Evolutionary conservation across 768 basidiomycete genomes (phyloP).

Genomic region (Pleurotus salmoneostramineus): DNA sequence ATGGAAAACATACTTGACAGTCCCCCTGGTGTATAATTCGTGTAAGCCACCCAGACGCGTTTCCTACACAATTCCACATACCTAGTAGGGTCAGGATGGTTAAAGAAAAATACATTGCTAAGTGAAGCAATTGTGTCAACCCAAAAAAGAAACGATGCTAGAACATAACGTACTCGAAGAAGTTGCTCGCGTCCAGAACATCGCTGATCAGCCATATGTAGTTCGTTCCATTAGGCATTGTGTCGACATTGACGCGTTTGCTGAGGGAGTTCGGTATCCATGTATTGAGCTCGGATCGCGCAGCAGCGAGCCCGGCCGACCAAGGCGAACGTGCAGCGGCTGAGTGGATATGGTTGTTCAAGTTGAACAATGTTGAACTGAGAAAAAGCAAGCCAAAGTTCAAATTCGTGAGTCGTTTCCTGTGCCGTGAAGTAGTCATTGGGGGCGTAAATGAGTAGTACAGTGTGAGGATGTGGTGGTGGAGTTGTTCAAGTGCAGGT

Average conservation of each 20-base stretch:
- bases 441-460: not conserved
- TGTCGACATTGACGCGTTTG: slow-evolving; percentile 24
- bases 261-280: not conserved
- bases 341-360: not conserved
- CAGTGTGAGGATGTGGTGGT: not conserved
- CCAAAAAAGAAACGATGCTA: not conserved
- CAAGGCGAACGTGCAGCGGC: not conserved
- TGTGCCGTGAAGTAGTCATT: not conserved
- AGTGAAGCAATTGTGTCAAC: slow-evolving; percentile 4
- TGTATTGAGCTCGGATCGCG: not conserved
- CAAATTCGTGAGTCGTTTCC: not conserved
- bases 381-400: not conserved
- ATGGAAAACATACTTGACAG: not conserved
- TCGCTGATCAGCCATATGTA: slow-evolving; percentile 69
- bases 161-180: slow-evolving; percentile 61
- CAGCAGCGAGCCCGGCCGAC: not conserved
- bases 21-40: slow-evolving; percentile 3
- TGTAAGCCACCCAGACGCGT: slow-evolving; percentile 5
- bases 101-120: slow-evolving; percentile 43
- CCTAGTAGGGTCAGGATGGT: slow-evolving; percentile 64
- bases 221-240: slow-evolving; percentile 40
- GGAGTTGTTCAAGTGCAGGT: not conserved
- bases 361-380: not conserved
- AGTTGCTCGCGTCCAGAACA: slow-evolving; percentile 58
- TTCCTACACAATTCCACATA: slow-evolving; percentile 23